Conservation (phyloP, 257 asterid species). For the Nicotiana noctiflora region DNA sequence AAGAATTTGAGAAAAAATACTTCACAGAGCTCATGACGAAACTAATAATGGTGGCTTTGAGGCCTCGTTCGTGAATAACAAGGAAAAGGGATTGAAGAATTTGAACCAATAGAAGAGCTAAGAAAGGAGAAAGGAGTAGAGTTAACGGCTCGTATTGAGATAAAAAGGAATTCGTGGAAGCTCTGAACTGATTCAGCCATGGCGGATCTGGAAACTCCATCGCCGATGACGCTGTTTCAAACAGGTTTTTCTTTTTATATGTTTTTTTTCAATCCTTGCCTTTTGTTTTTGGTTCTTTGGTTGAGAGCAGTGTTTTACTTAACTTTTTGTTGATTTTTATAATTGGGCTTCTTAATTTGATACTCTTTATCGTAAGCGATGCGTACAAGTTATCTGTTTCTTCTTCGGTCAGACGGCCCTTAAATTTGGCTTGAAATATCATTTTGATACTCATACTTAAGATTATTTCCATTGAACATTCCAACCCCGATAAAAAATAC, state of each 20-base stretch:
- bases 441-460: no score
- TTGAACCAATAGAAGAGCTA: conserved; percentile 49
- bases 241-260: background rate
- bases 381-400: conserved; percentile 4
- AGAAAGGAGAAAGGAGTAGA: conserved; percentile 42
- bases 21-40: conserved; percentile 46
- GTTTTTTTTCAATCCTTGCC: background rate
- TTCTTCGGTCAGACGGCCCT: background rate
- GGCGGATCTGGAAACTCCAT: conserved; percentile 43
- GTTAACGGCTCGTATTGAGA: conserved; percentile 64
- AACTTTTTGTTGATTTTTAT: background rate
- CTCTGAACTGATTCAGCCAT: conserved; percentile 43
- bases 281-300: background rate
- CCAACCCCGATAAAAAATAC: no score
- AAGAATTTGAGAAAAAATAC: conserved; percentile 31
- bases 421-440: no score
- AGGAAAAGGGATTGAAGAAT: conserved; percentile 32
- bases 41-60: conserved; percentile 46
- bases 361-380: background rate
- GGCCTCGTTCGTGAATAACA: conserved; percentile 57
- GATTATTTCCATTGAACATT: no score
- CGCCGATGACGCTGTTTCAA: conserved; percentile 3
- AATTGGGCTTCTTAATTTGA: background rate
- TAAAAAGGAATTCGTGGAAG: conserved; percentile 46
- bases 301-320: background rate